phyloP scores from a whole-genome alignment of 2,329 filamentous ascomycete species.

The Sporothrix pseudoabietina region DNA sequence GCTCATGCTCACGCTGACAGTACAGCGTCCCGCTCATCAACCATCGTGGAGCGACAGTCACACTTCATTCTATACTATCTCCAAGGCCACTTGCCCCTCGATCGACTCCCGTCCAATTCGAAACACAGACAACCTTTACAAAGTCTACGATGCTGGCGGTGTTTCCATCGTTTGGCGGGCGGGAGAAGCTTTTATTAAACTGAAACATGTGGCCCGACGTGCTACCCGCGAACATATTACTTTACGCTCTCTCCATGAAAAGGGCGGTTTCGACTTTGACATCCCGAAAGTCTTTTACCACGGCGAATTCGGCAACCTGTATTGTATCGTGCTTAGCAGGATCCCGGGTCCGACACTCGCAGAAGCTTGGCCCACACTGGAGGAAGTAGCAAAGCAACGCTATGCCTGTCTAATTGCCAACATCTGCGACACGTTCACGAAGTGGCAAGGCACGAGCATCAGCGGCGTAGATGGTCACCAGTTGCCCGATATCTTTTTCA shows the following conservation, averaged over 20 bases:
- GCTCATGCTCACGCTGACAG: background rate
- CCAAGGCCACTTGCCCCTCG: background rate
- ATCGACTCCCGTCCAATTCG: background rate
- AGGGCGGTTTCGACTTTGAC: background rate
- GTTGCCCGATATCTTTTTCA: constrained; percentile 7
- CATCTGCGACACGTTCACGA: background rate
- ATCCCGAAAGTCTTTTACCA: constrained; percentile 1
- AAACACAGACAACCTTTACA: background rate
- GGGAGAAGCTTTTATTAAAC: constrained; percentile 9
- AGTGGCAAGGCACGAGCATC: constrained; percentile 9
- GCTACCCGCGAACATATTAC: constrained; percentile 6
- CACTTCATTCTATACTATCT: background rate
- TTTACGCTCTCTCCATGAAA: background rate
- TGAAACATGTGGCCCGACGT: background rate
- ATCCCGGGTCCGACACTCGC: constrained; percentile 16
- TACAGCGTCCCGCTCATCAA: background rate
- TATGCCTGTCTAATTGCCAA: constrained; percentile 3
- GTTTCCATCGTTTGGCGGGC: constrained; percentile 1
- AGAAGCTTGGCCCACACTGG: constrained; percentile 15
- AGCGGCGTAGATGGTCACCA: constrained; percentile 12
- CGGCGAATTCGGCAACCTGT: background rate
- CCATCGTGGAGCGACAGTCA: constrained; percentile 14
- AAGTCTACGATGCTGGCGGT: constrained; percentile 15
- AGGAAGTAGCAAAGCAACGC: background rate
- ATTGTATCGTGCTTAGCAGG: constrained; percentile 3